phyloP scores from a whole-genome alignment of 169 alveolate species.

The Miamiensis avidus region DNA sequence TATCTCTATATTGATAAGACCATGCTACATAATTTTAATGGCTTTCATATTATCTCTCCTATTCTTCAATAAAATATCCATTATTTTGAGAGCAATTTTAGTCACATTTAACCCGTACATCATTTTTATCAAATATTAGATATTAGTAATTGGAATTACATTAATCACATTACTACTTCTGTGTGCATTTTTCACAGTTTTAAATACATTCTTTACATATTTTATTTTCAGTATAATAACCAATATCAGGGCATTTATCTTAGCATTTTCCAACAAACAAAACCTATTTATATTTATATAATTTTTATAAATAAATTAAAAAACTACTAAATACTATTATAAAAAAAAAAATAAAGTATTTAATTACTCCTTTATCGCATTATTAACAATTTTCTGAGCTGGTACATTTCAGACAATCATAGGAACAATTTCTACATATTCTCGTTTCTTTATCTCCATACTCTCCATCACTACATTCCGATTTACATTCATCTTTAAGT shows the following conservation, averaged over 20 bases:
- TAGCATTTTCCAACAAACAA: background rate
- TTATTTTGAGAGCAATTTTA: too few species aligned
- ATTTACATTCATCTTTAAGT: background rate
- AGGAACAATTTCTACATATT: background rate
- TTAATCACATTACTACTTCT: background rate
- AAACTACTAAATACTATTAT: too few species aligned
- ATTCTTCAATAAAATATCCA: too few species aligned
- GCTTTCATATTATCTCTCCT: too few species aligned
- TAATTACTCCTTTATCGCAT: background rate
- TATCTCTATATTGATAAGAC: too few species aligned
- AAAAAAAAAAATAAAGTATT: too few species aligned
- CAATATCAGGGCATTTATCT: background rate
- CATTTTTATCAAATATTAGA: too few species aligned
- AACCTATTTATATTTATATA: too few species aligned
- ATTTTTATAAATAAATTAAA: too few species aligned
- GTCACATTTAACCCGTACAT: too few species aligned
- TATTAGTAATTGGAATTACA: too few species aligned
- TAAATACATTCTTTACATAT: background rate
- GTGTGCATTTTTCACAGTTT: background rate
- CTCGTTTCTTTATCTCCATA: background rate
- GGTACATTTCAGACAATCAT: background rate
- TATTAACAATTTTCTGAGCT: background rate
- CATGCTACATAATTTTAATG: too few species aligned
- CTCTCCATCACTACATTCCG: background rate
- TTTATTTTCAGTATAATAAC: background rate